phyloP scores from a whole-genome alignment of 2,329 filamentous ascomycete species.

The Cladosporium sphaerospermum region DNA sequence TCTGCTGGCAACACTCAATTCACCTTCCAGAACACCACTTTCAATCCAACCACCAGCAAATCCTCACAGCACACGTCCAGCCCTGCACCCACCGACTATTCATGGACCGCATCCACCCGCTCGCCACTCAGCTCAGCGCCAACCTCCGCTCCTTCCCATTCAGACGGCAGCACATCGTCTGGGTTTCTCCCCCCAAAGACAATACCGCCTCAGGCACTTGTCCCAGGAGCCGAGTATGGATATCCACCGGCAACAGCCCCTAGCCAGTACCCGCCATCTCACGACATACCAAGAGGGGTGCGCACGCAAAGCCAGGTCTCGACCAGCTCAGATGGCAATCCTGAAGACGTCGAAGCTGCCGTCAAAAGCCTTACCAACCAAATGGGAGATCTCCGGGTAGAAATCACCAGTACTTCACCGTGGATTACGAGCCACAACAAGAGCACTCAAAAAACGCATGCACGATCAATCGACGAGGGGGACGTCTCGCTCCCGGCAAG shows the following conservation, averaged over 20 bases:
- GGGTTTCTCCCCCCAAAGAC: constrained; percentile 19
- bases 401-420: constrained; percentile 78
- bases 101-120: constrained; percentile 6
- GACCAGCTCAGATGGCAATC: constrained; percentile 24
- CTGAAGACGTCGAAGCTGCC: constrained; percentile 27
- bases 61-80: constrained; percentile 3
- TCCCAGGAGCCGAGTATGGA: constrained; percentile 1
- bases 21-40: constrained; percentile 25
- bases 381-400: constrained; percentile 78
- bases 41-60: constrained; percentile 12
- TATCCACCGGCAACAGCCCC: not conserved
- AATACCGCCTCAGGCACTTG: constrained; percentile 18
- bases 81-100: constrained; percentile 9
- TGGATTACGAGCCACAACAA: constrained; percentile 68
- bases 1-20: constrained; percentile 23
- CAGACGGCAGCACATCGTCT: constrained; percentile 13
- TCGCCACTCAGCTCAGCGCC: constrained; percentile 12
- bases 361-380: constrained; percentile 46
- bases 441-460: constrained; percentile 53
- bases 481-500: constrained; percentile 65
- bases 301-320: constrained; percentile 24
- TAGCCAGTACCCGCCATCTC: constrained; percentile 16
- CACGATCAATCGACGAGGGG: constrained; percentile 56
- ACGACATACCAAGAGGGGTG: constrained; percentile 15
- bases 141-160: constrained; percentile 15